A percentile compares a stretch with the other conserved stretches of the same genome.
Evolutionary conservation across 805 yeast genomes (phyloP).

Genomic region (Saccharomycopsis javanensis): DNA sequence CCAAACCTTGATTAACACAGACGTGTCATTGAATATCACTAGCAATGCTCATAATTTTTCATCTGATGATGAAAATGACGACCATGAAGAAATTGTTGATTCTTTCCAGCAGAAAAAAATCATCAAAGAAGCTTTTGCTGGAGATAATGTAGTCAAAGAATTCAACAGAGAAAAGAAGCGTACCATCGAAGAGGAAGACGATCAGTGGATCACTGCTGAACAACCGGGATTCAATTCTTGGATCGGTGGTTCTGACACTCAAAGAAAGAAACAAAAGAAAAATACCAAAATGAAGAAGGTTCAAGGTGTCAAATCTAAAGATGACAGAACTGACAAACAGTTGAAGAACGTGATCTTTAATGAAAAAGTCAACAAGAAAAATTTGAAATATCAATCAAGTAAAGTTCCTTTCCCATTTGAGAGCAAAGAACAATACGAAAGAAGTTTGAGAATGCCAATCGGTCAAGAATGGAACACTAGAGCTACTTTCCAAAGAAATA

Average conservation of each 20-base stretch:
- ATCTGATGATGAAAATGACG: slow-evolving; percentile 33
- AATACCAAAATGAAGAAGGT: slow-evolving; percentile 60
- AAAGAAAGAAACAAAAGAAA: slow-evolving; percentile 32
- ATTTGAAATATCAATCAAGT: slow-evolving; percentile 72
- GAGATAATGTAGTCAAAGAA: slow-evolving; percentile 80
- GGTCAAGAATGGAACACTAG: slow-evolving; percentile 95
- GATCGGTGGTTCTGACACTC: slow-evolving; percentile 60
- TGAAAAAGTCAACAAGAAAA: slow-evolving; percentile 78
- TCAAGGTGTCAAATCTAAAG: slow-evolving; percentile 63
- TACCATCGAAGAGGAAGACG: slow-evolving; percentile 68
- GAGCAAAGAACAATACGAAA: slow-evolving; percentile 87
- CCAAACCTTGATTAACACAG: slow-evolving; percentile 24
- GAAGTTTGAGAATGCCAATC: slow-evolving; percentile 88
- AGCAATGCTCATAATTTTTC: slow-evolving; percentile 20
- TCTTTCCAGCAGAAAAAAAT: slow-evolving; percentile 74
- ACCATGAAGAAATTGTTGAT: slow-evolving; percentile 35
- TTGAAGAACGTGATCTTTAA: slow-evolving; percentile 79
- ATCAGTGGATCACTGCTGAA: slow-evolving; percentile 74
- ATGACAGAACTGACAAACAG: slow-evolving; percentile 69
- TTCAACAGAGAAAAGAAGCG: slow-evolving; percentile 70
- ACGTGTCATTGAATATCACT: slow-evolving; percentile 13
- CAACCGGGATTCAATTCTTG: slow-evolving; percentile 98
- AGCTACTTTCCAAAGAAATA: slow-evolving; percentile 74
- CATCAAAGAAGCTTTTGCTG: slow-evolving; percentile 90
- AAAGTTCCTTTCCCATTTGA: slow-evolving; percentile 96